phyloP scores from a whole-genome alignment of 441 rosid genomes.

The Adansonia gregorii region DNA sequence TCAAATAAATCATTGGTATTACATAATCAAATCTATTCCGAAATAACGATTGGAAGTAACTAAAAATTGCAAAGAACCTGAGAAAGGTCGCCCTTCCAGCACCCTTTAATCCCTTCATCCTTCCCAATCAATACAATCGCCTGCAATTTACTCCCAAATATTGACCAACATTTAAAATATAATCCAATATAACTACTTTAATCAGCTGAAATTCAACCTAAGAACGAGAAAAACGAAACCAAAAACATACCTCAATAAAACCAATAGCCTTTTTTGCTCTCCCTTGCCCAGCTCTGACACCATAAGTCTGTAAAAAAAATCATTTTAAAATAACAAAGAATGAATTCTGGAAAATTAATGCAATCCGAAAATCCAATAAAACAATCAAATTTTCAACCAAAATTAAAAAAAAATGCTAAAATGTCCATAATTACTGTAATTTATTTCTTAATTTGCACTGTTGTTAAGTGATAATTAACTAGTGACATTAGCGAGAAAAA shows the following conservation, averaged over 20 bases:
- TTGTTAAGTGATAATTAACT: not conserved
- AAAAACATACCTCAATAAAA: slow-evolving; percentile 70
- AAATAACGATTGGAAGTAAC: slow-evolving; percentile 4
- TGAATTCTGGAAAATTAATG: not conserved
- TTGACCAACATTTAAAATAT: slow-evolving; percentile 9
- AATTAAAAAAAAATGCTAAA: not conserved
- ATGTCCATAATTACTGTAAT: not conserved
- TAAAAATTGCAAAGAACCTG: slow-evolving; percentile 58
- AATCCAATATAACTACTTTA: not conserved
- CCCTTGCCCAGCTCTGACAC: slow-evolving; percentile 81
- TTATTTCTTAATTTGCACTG: not conserved
- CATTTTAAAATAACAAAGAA: not conserved
- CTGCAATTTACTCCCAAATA: slow-evolving; percentile 45
- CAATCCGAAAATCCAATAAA: slow-evolving; percentile 3
- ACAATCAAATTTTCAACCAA: not conserved
- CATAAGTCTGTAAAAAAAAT: slow-evolving; percentile 66
- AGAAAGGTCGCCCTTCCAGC: slow-evolving; percentile 98
- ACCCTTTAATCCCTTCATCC: slow-evolving; percentile 92
- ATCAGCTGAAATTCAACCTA: not conserved
- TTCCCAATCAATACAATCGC: slow-evolving; percentile 74
- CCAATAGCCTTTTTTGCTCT: slow-evolving; percentile 84
- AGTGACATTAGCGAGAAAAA: not conserved
- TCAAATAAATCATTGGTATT: slow-evolving; percentile 16
- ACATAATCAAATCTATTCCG: not conserved
- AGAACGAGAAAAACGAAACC: not conserved